phyloP scores from a whole-genome alignment of 2,329 filamentous ascomycete genomes.

The Nothomitra cinnamomea region DNA sequence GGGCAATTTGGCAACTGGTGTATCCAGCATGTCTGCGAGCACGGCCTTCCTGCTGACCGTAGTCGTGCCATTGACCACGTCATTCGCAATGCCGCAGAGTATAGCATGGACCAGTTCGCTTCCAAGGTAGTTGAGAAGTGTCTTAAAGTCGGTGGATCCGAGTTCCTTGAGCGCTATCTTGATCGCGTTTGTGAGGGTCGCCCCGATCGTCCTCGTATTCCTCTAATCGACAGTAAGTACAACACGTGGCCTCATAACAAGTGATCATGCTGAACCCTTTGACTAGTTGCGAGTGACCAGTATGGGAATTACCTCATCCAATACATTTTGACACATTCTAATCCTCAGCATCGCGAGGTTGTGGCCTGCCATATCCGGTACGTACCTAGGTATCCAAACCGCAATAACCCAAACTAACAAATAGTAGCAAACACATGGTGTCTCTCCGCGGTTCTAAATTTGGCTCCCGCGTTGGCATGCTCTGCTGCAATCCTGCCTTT shows the following conservation, averaged over 20 bases:
- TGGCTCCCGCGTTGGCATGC: constrained; percentile 94
- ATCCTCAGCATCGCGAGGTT: constrained; percentile 75
- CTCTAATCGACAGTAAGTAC: constrained; percentile 70
- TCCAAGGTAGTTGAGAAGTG: constrained; percentile 99
- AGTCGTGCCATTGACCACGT: constrained; percentile 91
- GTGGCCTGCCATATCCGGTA: constrained; percentile 80
- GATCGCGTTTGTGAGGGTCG: constrained; percentile 87
- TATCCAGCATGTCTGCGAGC: constrained; percentile 97
- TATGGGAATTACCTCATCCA: constrained; percentile 98
- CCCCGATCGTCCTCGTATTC: constrained; percentile 81
- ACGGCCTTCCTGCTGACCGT: constrained; percentile 78
- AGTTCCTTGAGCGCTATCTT: constrained; percentile 85
- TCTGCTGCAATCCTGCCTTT: constrained; percentile 88
- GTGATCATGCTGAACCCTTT: constrained; percentile 10
- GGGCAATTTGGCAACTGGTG: constrained; percentile 99
- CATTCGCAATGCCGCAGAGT: constrained; percentile 80
- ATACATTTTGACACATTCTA: constrained; percentile 83
- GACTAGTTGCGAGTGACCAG: constrained; percentile 72
- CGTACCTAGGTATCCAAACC: constrained; percentile 1
- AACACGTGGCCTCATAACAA: neutral
- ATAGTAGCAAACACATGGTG: constrained; percentile 78
- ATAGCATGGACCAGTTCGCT: constrained; percentile 97
- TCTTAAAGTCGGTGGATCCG: constrained; percentile 80
- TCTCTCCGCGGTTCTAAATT: constrained; percentile 97
- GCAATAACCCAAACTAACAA: constrained; percentile 8